phyloP scores from a whole-genome alignment of 352 stramenopile species.

The Phytophthora foliorum region DNA sequence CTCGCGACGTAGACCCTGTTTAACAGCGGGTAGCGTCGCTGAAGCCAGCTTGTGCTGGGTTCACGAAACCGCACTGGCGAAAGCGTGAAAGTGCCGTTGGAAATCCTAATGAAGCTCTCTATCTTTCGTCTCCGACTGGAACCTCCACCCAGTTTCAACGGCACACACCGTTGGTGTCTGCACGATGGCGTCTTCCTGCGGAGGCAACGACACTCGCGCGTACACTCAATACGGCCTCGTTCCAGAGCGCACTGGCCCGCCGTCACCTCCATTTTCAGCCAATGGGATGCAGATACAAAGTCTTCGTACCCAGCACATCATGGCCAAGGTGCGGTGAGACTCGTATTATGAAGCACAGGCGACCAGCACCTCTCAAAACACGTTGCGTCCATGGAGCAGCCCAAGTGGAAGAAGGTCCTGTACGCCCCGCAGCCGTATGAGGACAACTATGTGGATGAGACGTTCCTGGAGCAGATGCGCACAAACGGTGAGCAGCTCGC shows the following conservation, averaged over 20 bases:
- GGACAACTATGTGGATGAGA: constrained; percentile 92
- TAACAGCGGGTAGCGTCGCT: no score
- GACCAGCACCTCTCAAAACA: background rate
- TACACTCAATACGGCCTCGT: constrained; percentile 5
- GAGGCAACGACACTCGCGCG: background rate
- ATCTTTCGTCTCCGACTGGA: no score
- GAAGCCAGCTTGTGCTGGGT: no score
- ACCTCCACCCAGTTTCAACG: constrained; percentile 8
- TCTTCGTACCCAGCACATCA: background rate
- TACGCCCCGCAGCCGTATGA: constrained; percentile 90
- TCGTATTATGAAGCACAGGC: background rate
- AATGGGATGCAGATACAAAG: constrained; percentile 13
- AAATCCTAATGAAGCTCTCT: background rate
- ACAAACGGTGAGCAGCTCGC: constrained; percentile 78
- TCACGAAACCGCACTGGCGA: no score
- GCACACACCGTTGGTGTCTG: background rate
- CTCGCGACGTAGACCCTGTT: no score
- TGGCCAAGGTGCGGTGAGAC: no score
- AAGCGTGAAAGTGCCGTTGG: constrained; percentile 6
- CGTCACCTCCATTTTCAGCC: constrained; percentile 15
- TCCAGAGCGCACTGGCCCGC: background rate
- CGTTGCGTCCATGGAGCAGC: constrained; percentile 15
- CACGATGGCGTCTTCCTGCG: no score
- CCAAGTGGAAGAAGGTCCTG: constrained; percentile 88
- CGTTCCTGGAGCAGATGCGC: constrained; percentile 92